These are phyloP conservation scores for Candida orba DNA, from an alignment of 805 yeast genomes.

Conservation along the genomic window DNA sequence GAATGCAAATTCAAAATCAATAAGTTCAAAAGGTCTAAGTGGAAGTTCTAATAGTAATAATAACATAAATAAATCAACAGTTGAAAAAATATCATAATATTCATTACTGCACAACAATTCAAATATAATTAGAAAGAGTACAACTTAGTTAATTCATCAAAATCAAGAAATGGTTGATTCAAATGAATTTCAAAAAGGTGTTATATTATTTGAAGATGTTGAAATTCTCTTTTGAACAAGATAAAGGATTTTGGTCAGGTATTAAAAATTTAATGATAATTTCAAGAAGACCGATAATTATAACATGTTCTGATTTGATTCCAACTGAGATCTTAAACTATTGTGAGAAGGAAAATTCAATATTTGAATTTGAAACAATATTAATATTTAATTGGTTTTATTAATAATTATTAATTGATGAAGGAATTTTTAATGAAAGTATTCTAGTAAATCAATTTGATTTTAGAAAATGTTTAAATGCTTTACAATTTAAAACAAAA, in stretches of 20 bases:
- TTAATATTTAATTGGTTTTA: slow-evolving; percentile 33
- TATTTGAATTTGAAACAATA: slow-evolving; percentile 31
- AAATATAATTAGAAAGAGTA: slow-evolving; percentile 34
- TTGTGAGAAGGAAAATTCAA: slow-evolving; percentile 37
- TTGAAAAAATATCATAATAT: too few relatives aligned
- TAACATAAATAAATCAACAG: too few relatives aligned
- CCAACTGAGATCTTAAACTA: slow-evolving; percentile 43
- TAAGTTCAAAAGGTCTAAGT: slow-evolving; percentile 16
- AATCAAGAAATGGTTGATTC: slow-evolving; percentile 13
- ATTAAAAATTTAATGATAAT: slow-evolving; percentile 52
- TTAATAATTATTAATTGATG: slow-evolving; percentile 31
- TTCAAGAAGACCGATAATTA: slow-evolving; percentile 61
- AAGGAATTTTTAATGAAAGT: slow-evolving; percentile 24
- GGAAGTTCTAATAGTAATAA: too few relatives aligned
- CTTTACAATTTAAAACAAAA: slow-evolving; percentile 21
- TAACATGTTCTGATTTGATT: slow-evolving; percentile 54
- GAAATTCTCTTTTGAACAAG: slow-evolving; percentile 71
- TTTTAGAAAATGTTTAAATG: slow-evolving; percentile 38
- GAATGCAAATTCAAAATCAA: slow-evolving; percentile 7
- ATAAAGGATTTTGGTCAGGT: slow-evolving; percentile 74
- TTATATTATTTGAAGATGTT: slow-evolving; percentile 79
- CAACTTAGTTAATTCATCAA: slow-evolving; percentile 70
- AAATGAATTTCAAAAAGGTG: slow-evolving; percentile 44
- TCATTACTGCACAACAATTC: slow-evolving; percentile 5
- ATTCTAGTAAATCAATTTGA: slow-evolving; percentile 29